These are phyloP conservation scores for Arctium lappa DNA, from an alignment of 129 eudicot species.

Conservation along the genomic window DNA sequence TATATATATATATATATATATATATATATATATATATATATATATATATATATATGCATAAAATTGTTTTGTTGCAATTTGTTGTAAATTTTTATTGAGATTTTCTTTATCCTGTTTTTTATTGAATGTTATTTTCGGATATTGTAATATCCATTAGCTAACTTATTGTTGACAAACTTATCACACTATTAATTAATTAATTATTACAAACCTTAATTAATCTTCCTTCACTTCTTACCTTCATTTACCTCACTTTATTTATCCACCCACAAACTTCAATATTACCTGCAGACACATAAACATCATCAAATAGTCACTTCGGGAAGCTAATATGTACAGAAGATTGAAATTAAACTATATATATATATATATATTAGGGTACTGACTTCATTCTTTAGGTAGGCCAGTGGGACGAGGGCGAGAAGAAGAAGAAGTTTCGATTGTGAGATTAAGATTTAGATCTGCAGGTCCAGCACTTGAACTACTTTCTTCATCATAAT, in stretches of 20 bases:
- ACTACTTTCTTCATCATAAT: background rate
- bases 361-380: background rate
- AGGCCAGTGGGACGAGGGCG: background rate
- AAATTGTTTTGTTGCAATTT: too few species aligned
- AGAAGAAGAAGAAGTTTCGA: background rate
- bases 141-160: too few species aligned
- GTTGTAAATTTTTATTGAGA: too few species aligned
- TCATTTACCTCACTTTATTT: background rate
- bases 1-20: too few species aligned
- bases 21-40: too few species aligned
- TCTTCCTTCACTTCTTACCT: background rate
- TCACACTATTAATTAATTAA: too few species aligned
- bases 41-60: too few species aligned
- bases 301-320: background rate
- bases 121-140: too few species aligned
- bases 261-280: background rate
- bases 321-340: too few species aligned
- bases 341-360: too few species aligned
- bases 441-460: constrained; percentile 18
- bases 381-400: background rate
- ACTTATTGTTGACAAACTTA: background rate
- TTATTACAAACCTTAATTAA: background rate
- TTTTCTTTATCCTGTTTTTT: background rate
- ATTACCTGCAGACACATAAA: background rate
- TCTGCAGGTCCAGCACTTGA: background rate